Evolutionary conservation across 352 stramenopile genomes (phyloP), one percentile per base, ranked within the genome.

Genomic region (Heterotrichella gracilis): DNA sequence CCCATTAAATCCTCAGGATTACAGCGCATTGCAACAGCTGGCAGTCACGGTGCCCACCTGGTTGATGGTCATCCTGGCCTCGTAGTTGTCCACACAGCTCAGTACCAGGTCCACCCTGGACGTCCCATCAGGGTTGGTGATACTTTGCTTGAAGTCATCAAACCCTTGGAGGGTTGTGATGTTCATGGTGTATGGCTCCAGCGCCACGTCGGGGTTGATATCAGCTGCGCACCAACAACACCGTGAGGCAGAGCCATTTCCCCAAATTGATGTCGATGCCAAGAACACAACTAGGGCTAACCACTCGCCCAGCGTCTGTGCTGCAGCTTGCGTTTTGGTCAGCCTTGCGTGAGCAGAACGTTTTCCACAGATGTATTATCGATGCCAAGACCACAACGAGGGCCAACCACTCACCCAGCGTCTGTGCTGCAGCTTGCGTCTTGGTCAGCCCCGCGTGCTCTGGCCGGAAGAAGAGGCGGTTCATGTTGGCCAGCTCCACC

Each of bases 401-500:
- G 13, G 17, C 76, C 80, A 78, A 85, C n/a, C n/a, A n/a, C n/a
- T n/a, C n/a, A n/a, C n/a, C 78, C 25, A 90, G 76, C 3, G 82
- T 87, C 73, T 87, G 80, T 72, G 85, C 87, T 24, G 83, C 82
- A 0, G 83, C 83, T 2, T 82, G 81, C 0, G 81, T 86, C 77
- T 90, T 90, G 73, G 79, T 84, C 77, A 85, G 81, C 53, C 82
- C 82, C 0, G 79, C 82, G 71, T 90, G 82, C 70, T 86, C 80
- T 0, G 82, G 82, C 0, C 82, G 81, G 73, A 88, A 90, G 76
- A 90, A 90, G 24, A 90, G 74, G 25, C 83, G 82, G 74, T 90
- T 90, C 83, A 90, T 90, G 70, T 90, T 90, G 68, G 81, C 83
- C 69, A 88, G 78, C 76, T 88, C 83, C 64, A 90, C 83, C 22